A percentile compares a stretch with the other conserved stretches of the same genome.
Evolutionary conservation across 2,329 filamentous ascomycete species (phyloP).

Genomic region (Neophaeococcomyces aloes): DNA sequence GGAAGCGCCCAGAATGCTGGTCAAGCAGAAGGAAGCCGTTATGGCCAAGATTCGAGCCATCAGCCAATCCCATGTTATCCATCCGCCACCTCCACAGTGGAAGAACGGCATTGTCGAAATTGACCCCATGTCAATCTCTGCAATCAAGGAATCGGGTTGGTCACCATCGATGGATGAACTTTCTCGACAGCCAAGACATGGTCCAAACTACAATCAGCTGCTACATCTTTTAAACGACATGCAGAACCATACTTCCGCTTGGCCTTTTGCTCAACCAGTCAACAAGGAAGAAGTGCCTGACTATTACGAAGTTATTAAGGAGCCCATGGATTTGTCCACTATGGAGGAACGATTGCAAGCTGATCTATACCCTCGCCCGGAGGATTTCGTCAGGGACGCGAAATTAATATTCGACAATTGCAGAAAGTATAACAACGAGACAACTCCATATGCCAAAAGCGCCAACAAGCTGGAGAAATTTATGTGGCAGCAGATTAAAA

Average conservation of each 20-base stretch:
- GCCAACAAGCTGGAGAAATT: conserved; percentile 88
- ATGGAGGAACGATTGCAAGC: conserved; percentile 95
- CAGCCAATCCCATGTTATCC: conserved; percentile 76
- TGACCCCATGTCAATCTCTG: conserved; percentile 74
- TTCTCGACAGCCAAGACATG: conserved; percentile 85
- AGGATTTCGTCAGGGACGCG: conserved; percentile 85
- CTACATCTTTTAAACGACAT: conserved; percentile 87
- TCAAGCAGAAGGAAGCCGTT: conserved; percentile 94
- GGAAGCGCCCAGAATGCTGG: conserved; percentile 81
- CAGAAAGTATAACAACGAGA: conserved; percentile 91
- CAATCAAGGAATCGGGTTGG: conserved; percentile 89
- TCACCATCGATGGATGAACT: conserved; percentile 96
- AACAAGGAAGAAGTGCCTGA: conserved; percentile 95
- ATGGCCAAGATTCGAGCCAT: conserved; percentile 90
- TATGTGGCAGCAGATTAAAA: conserved; percentile 88
- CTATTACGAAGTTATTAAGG: conserved; percentile 96
- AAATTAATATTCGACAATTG: conserved; percentile 90
- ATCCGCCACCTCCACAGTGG: conserved; percentile 79
- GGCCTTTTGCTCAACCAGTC: conserved; percentile 90
- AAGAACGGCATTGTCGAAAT: conserved; percentile 62
- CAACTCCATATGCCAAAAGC: conserved; percentile 85
- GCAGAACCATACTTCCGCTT: conserved; percentile 84
- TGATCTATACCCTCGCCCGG: conserved; percentile 79
- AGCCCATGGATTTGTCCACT: conserved; percentile 90
- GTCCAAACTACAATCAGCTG: conserved; percentile 90